Evolutionary conservation across 2,329 filamentous ascomycete genomes (phyloP).

Genomic region (Venturia pyrina): DNA sequence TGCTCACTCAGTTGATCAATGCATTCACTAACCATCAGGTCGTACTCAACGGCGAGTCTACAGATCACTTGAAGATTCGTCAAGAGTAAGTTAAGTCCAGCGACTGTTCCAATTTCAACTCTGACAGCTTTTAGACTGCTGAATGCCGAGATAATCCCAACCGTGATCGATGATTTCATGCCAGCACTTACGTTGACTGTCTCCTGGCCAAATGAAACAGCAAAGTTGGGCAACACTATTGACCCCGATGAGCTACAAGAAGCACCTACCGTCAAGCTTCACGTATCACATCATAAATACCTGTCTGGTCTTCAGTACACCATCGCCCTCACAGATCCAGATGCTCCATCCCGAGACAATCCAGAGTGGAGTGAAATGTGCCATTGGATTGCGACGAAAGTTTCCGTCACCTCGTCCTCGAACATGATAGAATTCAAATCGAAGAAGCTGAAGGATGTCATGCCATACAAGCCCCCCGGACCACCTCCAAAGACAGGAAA

Average conservation of each 20-base stretch:
- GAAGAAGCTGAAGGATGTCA: slow-evolving; percentile 27
- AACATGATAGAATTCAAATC: slow-evolving; percentile 9
- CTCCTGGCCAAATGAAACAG: slow-evolving; percentile 35
- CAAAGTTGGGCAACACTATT: slow-evolving; percentile 46
- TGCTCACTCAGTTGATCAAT: background rate
- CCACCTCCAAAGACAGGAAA: slow-evolving; percentile 46
- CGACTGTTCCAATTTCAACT: background rate
- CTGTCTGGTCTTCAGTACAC: slow-evolving; percentile 32
- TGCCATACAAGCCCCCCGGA: slow-evolving; percentile 43
- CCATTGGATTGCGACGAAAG: slow-evolving; percentile 41
- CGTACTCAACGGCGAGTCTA: background rate
- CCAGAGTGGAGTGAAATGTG: slow-evolving; percentile 49
- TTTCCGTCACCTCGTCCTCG: slow-evolving; percentile 14
- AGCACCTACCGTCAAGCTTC: slow-evolving; percentile 31
- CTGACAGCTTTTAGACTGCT: slow-evolving; percentile 21
- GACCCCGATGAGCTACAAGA: slow-evolving; percentile 33
- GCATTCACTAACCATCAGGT: background rate
- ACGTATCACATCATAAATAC: slow-evolving; percentile 18
- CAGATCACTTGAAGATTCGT: background rate
- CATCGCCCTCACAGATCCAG: slow-evolving; percentile 46
- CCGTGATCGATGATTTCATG: slow-evolving; percentile 50
- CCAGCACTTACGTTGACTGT: slow-evolving; percentile 43
- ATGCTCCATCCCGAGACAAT: slow-evolving; percentile 44
- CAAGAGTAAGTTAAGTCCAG: background rate
- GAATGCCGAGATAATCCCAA: slow-evolving; percentile 28